phyloP scores from a whole-genome alignment of 192 early-diverging fungal genomes.

The Pecoramyces ruminantium region DNA sequence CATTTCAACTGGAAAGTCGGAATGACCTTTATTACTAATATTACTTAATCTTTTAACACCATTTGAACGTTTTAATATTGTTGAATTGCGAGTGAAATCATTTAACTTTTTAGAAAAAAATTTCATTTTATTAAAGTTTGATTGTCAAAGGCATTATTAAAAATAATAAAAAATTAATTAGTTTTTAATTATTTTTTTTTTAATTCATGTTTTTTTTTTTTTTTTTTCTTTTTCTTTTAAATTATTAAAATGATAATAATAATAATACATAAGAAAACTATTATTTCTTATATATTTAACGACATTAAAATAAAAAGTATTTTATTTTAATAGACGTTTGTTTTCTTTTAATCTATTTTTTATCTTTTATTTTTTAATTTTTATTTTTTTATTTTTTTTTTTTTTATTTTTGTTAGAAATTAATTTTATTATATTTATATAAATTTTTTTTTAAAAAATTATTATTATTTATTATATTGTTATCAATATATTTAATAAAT shows the following conservation, averaged over 20 bases:
- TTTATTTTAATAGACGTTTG: background rate
- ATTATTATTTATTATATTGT: too few species aligned
- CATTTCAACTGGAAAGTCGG: background rate
- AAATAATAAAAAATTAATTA: too few species aligned
- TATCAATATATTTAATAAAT: too few species aligned
- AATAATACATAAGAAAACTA: background rate
- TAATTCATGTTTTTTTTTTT: background rate
- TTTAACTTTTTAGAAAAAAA: background rate
- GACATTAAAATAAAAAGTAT: background rate
- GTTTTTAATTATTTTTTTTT: background rate
- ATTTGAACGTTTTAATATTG: background rate
- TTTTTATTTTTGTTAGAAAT: background rate
- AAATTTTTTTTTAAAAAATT: too few species aligned
- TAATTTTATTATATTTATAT: too few species aligned
- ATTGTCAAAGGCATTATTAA: background rate
- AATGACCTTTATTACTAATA: background rate
- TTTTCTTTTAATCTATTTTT: background rate
- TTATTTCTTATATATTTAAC: background rate
- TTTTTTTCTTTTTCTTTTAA: too few species aligned
- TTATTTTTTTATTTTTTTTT: background rate
- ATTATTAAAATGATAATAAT: too few species aligned
- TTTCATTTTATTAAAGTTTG: background rate
- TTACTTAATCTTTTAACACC: background rate
- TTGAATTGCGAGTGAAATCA: background rate
- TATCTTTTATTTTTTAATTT: background rate